Base-by-base conservation (phyloP, 768 basidiomycete species). In the Kondoa subrosea region DNA sequence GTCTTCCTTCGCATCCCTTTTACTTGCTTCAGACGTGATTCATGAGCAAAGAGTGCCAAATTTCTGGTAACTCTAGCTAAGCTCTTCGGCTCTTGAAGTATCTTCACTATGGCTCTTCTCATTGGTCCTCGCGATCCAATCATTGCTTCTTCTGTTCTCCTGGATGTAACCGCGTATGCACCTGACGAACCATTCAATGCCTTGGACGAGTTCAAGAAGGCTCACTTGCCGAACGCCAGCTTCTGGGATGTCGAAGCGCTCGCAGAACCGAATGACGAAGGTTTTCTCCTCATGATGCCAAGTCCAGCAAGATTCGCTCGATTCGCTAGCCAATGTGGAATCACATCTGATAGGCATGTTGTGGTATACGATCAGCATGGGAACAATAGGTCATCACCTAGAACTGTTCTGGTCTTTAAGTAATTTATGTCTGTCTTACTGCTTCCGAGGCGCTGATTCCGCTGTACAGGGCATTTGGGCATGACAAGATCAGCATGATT, bases 211-310 rank as follows among this genome's bases (percentile, higher is more conserved):
- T 60, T 26, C 58, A 25, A 26, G 14, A 4, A 60, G 30, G 14
- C 14, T 8, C n/a, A 31, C n/a, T 31, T 60, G 58, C 8, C 58
- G 12, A 27, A 27, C 14, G 58, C 58, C 14, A 12, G 58, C 4
- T 60, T 60, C 25, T 60, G 58, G 58, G 30, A 31, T 27, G 14
- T 60, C 14, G 8, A 60, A 26, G 58, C 12, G 8, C 25, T 31
- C 25, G n/a, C 58, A 4, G 8, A 60, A 60, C 58, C 58, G 14
- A 25, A 60, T 25, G 25, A 12, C 8, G 58, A 60, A 60, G 58
- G 58, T 27, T 60, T 60, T 31, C 25, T 60, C 29, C 58, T 60
- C 14, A 60, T 60, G 58, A 26, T 60, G 58, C 58, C 58, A 12
- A 14, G 14, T 31, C 58, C 58, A 4, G 58, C 14, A 60, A 12